Base-by-base conservation (phyloP, 352 stramenopile genomes). In the Phytophthora uliginosa region DNA sequence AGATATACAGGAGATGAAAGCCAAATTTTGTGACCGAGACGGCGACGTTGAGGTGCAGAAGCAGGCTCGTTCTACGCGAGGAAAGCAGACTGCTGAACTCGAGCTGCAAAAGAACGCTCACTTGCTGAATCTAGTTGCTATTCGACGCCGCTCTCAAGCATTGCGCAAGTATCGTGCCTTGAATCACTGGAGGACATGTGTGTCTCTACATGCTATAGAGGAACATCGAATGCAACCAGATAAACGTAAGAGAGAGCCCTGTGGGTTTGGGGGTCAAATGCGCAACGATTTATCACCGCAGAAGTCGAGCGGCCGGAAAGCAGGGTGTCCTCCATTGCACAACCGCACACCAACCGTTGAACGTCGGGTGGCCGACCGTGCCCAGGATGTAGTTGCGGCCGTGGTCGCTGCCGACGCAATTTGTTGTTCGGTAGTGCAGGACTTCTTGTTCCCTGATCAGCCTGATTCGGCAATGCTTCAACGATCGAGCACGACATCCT, bases 401-500 rank as follows among this genome's bases (percentile, higher is more conserved):
- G 66, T 78, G 7, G 66, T 66, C 20, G 28, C 53, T 33, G 59
- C 72, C 7, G 79, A 88, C 31, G 74, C 78, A 15, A 73, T 88
- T 28, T 88, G 77, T 54, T 76, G 76, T n/a, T 83, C 77, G 2
- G 69, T 88, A 34, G 69, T 88, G 2, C 66, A 75, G 17, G 69
- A 82, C 10, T 88, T 88, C 28, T 62, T 88, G 31, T 83, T 76
- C 54, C 51, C 66, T 20, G 10, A 38, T 7, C 22, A 38, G 6
- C 26, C 33, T 2, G 22, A 59, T 5, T 22, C 62, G 20, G 2
- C 53, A 17, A 40, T 45, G n/a, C 22, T 26, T 18, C 15, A 56
- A 34, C 36, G 36, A 22, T 22, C 54, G n/a, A 52, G 33, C 38
- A 26, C 10, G 17, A 34, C 52, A 63, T 7, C 40, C 13, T 52